Conservation (phyloP, 2,329 filamentous ascomycete species). For the Sphaerulina vaccinii region DNA sequence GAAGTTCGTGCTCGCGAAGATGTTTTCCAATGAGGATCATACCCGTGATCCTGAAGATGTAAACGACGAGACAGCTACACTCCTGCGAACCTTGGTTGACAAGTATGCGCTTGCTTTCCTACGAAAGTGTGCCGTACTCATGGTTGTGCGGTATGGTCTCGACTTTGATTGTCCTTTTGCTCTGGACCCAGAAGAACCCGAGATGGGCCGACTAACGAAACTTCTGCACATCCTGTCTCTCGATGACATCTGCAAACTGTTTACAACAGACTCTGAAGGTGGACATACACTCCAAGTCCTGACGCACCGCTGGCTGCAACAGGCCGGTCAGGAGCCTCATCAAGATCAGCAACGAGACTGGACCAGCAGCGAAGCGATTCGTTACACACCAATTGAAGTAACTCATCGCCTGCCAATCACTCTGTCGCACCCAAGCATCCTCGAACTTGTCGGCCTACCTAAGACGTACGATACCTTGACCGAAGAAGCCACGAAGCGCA, state of each 20-base stretch:
- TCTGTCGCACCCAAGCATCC: slow-evolving; percentile 82
- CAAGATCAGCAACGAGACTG: slow-evolving; percentile 15
- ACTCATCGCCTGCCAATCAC: slow-evolving; percentile 38
- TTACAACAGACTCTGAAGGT: slow-evolving; percentile 44
- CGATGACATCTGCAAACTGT: slow-evolving; percentile 70
- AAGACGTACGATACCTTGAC: slow-evolving; percentile 90
- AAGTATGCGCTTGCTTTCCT: slow-evolving; percentile 90
- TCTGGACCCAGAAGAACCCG: slow-evolving; percentile 42
- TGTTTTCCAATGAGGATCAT: slow-evolving; percentile 6
- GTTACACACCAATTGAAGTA: slow-evolving; percentile 3
- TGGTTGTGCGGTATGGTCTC: slow-evolving; percentile 85
- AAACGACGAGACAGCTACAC: slow-evolving; percentile 2
- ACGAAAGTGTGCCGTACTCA: slow-evolving; percentile 77
- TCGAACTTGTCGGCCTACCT: slow-evolving; percentile 88
- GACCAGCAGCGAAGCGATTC: slow-evolving; percentile 38
- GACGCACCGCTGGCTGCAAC: slow-evolving; percentile 70
- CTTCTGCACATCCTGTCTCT: slow-evolving; percentile 74
- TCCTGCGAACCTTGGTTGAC: slow-evolving; percentile 51
- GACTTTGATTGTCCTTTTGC: slow-evolving; percentile 69
- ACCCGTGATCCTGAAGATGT: neutral
- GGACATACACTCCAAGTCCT: slow-evolving; percentile 48
- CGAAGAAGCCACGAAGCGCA: slow-evolving; percentile 80
- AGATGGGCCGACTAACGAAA: slow-evolving; percentile 78
- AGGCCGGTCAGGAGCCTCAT: slow-evolving; percentile 41
- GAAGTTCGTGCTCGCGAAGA: slow-evolving; percentile 7